A percentile compares a stretch with the other conserved stretches of the same genome.
Conservation (phyloP, 345 rosid species). For the Conringia planisiliqua region DNA sequence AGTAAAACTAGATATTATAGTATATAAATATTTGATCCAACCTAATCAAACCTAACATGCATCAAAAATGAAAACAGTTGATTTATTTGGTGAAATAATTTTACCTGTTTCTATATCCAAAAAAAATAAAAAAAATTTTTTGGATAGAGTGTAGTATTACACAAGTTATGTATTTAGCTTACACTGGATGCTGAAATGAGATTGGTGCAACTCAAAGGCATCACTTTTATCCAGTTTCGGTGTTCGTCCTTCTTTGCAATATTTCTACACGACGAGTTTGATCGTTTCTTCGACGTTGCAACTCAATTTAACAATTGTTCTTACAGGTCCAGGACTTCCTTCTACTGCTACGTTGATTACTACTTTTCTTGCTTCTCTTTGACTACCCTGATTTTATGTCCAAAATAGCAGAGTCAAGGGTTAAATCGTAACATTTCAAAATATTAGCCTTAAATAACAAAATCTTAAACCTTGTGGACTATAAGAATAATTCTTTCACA, state of each 20-base stretch:
- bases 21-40: neutral
- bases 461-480: neutral
- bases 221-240: constrained; percentile 50
- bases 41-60: neutral
- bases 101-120: neutral
- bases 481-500: neutral
- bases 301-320: constrained; percentile 72
- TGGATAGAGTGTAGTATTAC: neutral
- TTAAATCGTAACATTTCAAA: neutral
- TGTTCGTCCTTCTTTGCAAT: constrained; percentile 60
- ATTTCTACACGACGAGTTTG: constrained; percentile 53
- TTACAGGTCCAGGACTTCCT: constrained; percentile 94
- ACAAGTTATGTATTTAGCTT: constrained; percentile 15
- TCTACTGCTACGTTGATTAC: constrained; percentile 73
- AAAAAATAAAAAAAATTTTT: neutral
- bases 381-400: constrained; percentile 4
- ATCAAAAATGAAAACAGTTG: neutral
- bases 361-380: constrained; percentile 58
- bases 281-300: constrained; percentile 69
- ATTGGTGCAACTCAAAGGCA: constrained; percentile 62
- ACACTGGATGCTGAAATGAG: constrained; percentile 82
- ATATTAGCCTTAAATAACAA: neutral
- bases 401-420: neutral
- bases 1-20: neutral
- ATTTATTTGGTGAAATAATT: too few species aligned